A percentile compares a stretch with the other conserved stretches of the same genome.
phyloP scores from a whole-genome alignment of 305 asterid genomes.

The Euphrasia arctica region DNA sequence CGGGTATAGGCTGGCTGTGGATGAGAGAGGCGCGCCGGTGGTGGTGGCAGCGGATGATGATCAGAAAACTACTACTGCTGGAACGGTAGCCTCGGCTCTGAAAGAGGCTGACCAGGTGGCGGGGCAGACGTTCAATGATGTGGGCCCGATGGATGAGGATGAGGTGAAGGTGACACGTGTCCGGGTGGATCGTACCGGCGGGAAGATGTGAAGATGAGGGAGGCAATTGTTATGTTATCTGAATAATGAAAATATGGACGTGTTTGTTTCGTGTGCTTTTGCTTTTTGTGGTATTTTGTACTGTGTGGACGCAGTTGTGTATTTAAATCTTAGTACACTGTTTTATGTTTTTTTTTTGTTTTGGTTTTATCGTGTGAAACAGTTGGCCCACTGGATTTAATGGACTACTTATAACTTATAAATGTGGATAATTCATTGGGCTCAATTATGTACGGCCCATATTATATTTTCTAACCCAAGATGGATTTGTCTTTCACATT shows the following conservation, averaged over 20 bases:
- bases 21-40: too few relatives aligned
- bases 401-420: too few relatives aligned
- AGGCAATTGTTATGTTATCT: not conserved
- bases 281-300: too few relatives aligned
- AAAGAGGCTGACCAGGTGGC: constrained; percentile 45
- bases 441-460: not conserved
- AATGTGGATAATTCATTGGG: too few relatives aligned
- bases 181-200: constrained; percentile 29
- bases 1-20: too few relatives aligned
- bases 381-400: too few relatives aligned
- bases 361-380: not conserved
- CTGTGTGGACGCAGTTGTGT: too few relatives aligned
- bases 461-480: too few relatives aligned
- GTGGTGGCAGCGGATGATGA: too few relatives aligned
- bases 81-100: constrained; percentile 29
- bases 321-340: not conserved
- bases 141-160: constrained; percentile 35
- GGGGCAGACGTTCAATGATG: constrained; percentile 62
- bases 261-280: too few relatives aligned
- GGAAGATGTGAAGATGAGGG: constrained; percentile 18
- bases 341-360: not conserved
- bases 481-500: too few relatives aligned
- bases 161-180: constrained; percentile 25
- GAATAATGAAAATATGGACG: not conserved
- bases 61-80: not conserved